Evolutionary conservation across 2,329 filamentous ascomycete species (phyloP), one percentile per base, ranked within the genome.

Genomic region (Stachybotrys chlorohalonatus): DNA sequence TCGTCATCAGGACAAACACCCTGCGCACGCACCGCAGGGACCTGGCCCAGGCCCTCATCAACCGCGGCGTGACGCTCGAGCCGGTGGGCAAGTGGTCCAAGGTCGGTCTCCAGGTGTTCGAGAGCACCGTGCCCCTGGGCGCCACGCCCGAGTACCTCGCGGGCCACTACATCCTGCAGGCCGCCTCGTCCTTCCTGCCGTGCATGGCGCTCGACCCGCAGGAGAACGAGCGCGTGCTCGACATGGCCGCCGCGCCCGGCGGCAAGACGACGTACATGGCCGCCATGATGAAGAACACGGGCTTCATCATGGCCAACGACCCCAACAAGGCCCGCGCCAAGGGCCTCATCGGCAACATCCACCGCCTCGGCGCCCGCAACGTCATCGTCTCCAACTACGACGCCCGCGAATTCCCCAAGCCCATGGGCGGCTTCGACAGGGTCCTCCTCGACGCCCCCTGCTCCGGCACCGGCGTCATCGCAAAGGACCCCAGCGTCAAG

Each of bases 51-150:
- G 83, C 92, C 1, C 81, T 96, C 57, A 96, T 96, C 78, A 96
- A 96, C 75, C 89, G 93, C 59, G 94, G 94, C 60, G 94, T 99
- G 51, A 95, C 92, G 13, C 82, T 99, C 46, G 93, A 99, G 72
- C 94, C 94, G 2, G 90, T 99, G 16, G 94, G 94, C 58, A 97
- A 97, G 73, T 99, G 94, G 94, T 94, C 89, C 62, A 99, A 99
- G 76, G 91, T 99, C 59, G 94, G 94, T 51, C 81, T 99, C 47
- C 94, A 99, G 71, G 84, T 99, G 57, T 99, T 99, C 70, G 94
- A 99, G 72, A 89, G 88, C 55, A 87, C 85, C 57, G 78, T 83
- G 6, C 90, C 91, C 3, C 82, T 96, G 1, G 92, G 92, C 80
- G 94, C 94, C 31, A 99, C 94, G 1, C 94, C 94, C 9, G 94